Conservation (phyloP, 768 basidiomycete species). For the Boletus reticuloceps region DNA sequence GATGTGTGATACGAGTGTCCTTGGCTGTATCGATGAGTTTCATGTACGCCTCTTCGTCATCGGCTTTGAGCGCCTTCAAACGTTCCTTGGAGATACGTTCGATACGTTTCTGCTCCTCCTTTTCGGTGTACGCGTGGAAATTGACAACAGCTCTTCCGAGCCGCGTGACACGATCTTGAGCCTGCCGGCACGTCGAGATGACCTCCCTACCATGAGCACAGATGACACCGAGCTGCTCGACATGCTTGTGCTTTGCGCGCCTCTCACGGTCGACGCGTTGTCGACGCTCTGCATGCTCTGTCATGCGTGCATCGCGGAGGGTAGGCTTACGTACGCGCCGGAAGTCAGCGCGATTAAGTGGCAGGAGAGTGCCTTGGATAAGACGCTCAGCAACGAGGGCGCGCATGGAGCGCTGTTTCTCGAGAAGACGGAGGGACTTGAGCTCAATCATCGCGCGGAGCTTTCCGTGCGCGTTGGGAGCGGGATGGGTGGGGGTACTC, state of each 20-base stretch:
- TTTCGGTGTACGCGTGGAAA: conserved; percentile 90
- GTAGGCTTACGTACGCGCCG: conserved; percentile 82
- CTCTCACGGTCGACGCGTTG: conserved; percentile 92
- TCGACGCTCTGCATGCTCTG: conserved; percentile 86
- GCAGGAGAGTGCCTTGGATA: conserved; percentile 82
- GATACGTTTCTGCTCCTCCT: conserved; percentile 96
- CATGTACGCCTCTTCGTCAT: conserved; percentile 99
- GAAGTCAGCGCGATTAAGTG: conserved; percentile 90
- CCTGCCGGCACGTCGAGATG: conserved; percentile 60
- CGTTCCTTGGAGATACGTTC: conserved; percentile 96
- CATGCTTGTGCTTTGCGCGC: conserved; percentile 93
- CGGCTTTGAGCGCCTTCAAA: conserved; percentile 94
- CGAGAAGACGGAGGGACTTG: conserved; percentile 82
- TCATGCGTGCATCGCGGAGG: conserved; percentile 84
- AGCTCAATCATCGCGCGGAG: conserved; percentile 91
- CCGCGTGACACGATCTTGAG: conserved; percentile 54
- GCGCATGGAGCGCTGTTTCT: conserved; percentile 87
- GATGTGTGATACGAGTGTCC: conserved; percentile 96
- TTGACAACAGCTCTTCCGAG: conserved; percentile 77
- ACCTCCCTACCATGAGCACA: conserved; percentile 80
- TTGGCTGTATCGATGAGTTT: conserved; percentile 99
- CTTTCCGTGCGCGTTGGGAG: conserved; percentile 72
- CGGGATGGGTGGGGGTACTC: conserved; percentile 40
- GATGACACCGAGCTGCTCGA: conserved; percentile 89
- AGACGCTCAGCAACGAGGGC: conserved; percentile 85